Base-by-base conservation (phyloP, 2,329 filamentous ascomycete species). In the Metarhizium anisopliae region DNA sequence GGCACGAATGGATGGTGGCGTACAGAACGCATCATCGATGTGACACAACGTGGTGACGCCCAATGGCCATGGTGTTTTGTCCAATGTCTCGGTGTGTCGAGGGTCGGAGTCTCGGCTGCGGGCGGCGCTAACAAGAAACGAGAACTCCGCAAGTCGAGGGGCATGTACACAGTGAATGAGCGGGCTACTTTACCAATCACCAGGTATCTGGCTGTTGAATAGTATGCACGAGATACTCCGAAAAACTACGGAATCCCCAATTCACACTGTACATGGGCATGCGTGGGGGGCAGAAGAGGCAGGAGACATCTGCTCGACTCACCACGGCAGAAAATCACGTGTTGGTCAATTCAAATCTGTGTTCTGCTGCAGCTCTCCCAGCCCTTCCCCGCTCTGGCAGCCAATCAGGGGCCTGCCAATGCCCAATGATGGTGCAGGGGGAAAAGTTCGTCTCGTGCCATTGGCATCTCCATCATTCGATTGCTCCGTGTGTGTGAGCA, bases 361-460 rank as follows among this genome's bases (percentile, higher is more conserved):
- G 49, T 20, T 35, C 47, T 47, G 25, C 51, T 20, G 43, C 32
- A 47, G 35, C 30, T 18, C 35, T 52, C 30, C 30, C 56, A 42
- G 51, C 54, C 54, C 58, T 64, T 60, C 65, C 68, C 68, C 68
- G 64, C 68, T 65, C 52, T 29, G 35, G 13, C 6, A 54, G 36
- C 69, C 69, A 71, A 71, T 71, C 64, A 68, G 40, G 56, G 18
- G 32, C 50, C 53, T 32, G 36, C 38, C 10, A 38, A 53, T 54
- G 55, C 55, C 53, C 50, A 53, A 30, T 49, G 2, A 13, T 6
- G 7, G 45, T 29, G 42, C 56, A 32, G 53, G 54, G 50, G 47
- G 59, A 63, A 63, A 61, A 53, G 55, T 59, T 51, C 47, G 57
- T 50, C 55, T 59, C 55, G 59, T 58, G 59, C 60, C 57, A 58